Evolutionary conservation across 805 yeast genomes (phyloP), one percentile per base, ranked within the genome.

Genomic region (Candida pseudofarinosa): DNA sequence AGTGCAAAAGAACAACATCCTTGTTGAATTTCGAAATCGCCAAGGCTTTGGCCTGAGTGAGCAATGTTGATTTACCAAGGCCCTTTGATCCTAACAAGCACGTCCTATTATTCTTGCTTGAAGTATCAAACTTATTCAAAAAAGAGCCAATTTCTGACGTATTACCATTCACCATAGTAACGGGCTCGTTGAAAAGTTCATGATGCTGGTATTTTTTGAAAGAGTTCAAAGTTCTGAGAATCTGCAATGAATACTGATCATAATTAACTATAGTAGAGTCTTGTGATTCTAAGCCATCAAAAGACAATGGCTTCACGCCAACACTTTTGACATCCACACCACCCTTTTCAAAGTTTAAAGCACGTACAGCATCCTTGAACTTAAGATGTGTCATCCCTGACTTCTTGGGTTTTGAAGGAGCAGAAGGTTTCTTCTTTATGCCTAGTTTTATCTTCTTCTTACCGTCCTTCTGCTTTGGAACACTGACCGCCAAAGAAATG

Each of bases 21-120:
- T 46, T 39, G 4, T 56, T 47, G 26, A 63, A 57, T 28, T 70
- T 48, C 7, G 62, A 53, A 20, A 55, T 46, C 3, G 80, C 74
- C 37, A 85, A 61, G 0, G 84, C 79, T 35, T 83, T 83, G 1
- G 82, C 70, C 60, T 89, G 96, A 0, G 90, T 62, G 37, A 89
- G 53, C 32, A 83, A 55, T 0, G 88, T 78, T 3, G 91, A 77
- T 67, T 89, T 90, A 5, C 97, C 97, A 8, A 77, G 73, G 38
- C 96, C 96, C 35, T 77, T 64, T 42, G 76, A 81, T 35, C 96
- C 96, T 16, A 77, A 59, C n/a, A 88, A 47, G 23, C 81, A 67
- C 23, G 75, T 52, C 52, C 83, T 72, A 55, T 80, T 83, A 10
- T 62, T 49, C 12, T 51, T 53, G 0, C 75, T 59, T 0, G 67